Percentiles rank a stretch among this genome's conserved stretches.
Conservation (phyloP, 2,329 filamentous ascomycete species). For the Hypomyces rosellus region DNA sequence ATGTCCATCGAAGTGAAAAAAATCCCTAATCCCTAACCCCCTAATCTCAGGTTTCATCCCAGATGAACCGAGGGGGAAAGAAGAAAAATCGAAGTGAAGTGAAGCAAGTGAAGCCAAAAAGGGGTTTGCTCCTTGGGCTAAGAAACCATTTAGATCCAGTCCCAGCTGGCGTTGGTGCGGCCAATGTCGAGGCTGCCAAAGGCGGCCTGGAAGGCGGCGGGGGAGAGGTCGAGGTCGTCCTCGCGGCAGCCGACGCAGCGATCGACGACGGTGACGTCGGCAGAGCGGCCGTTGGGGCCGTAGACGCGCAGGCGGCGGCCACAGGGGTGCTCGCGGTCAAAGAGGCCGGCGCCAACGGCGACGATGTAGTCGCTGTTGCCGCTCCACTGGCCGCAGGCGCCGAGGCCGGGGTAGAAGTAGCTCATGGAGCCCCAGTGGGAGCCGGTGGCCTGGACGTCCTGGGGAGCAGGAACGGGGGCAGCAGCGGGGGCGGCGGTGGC, state of each 20-base stretch:
- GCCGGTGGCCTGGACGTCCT: constrained; percentile 34
- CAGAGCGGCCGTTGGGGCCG: constrained; percentile 36
- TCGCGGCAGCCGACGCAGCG: constrained; percentile 48
- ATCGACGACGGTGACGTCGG: constrained; percentile 62
- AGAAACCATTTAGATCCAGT: constrained; percentile 16
- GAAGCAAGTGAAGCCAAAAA: too few relatives aligned
- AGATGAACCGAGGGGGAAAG: too few relatives aligned
- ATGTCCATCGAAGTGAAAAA: too few relatives aligned
- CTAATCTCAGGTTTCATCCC: too few relatives aligned
- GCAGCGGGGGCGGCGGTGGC: constrained; percentile 6
- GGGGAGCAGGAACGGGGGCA: constrained; percentile 12
- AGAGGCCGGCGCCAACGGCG: constrained; percentile 61
- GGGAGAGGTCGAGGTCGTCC: constrained; percentile 43
- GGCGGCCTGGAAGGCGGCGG: constrained; percentile 39
- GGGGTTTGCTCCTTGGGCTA: background rate
- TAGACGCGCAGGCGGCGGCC: constrained; percentile 56
- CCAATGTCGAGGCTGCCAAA: constrained; percentile 26
- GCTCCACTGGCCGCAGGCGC: constrained; percentile 60
- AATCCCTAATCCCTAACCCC: too few relatives aligned
- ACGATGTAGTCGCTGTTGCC: constrained; percentile 52
- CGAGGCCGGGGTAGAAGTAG: constrained; percentile 60
- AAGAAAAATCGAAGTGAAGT: too few relatives aligned
- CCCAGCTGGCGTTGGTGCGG: constrained; percentile 20
- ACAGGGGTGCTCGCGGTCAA: constrained; percentile 55
- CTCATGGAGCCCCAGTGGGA: constrained; percentile 15